These are phyloP conservation scores for Cercospora nicotianae DNA, from an alignment of 2,329 filamentous ascomycete genomes.

Conservation along the genomic window DNA sequence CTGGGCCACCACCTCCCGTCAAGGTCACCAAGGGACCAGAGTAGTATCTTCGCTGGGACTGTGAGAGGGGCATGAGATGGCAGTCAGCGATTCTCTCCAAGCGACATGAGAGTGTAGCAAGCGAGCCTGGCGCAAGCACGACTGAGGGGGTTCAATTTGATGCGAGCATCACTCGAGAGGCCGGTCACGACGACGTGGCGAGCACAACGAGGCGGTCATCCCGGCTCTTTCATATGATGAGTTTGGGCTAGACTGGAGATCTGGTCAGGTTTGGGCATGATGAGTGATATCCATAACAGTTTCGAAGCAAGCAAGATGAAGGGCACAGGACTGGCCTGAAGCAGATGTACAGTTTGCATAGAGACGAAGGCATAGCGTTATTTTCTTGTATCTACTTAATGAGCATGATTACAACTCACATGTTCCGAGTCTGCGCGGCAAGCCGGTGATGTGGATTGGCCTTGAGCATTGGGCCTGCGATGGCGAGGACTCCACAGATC, in stretches of 20 bases:
- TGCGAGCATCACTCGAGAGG: not conserved
- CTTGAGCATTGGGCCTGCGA: not conserved
- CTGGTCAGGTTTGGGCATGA: constrained; percentile 5
- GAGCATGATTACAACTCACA: constrained; percentile 1
- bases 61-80: constrained; percentile 3
- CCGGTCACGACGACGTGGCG: not conserved
- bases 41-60: constrained; percentile 12
- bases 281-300: constrained; percentile 14
- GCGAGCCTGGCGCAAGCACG: not conserved
- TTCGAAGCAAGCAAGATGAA: constrained; percentile 6
- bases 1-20: constrained; percentile 50
- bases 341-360: constrained; percentile 14
- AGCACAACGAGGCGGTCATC: not conserved
- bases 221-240: not conserved
- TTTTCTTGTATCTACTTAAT: constrained; percentile 9
- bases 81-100: not conserved
- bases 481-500: not conserved
- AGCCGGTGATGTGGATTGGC: not conserved
- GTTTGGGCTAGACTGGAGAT: not conserved
- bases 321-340: constrained; percentile 5
- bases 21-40: constrained; percentile 21
- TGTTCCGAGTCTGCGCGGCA: not conserved
- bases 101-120: not conserved
- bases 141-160: not conserved
- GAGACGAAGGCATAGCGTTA: constrained; percentile 11